Percentiles rank a stretch among this genome's conserved stretches.
phyloP scores from a whole-genome alignment of 768 basidiomycete species.

The Lactarius hatsudake region DNA sequence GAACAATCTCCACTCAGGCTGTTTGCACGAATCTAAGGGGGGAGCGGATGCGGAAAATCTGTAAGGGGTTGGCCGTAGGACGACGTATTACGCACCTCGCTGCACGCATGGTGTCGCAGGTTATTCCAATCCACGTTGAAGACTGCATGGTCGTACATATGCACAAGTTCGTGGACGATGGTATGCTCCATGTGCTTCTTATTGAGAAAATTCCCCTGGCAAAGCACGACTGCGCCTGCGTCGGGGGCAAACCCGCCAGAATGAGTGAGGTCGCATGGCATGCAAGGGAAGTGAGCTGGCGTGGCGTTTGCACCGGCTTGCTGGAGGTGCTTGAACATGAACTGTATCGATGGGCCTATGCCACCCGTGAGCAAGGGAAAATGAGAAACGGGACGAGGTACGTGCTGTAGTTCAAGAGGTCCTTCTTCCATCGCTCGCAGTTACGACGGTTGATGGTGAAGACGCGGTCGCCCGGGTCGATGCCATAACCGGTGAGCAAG shows the following conservation, averaged over 20 bases:
- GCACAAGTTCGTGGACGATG: conserved; percentile 88
- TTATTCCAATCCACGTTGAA: conserved; percentile 94
- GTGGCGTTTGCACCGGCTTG: conserved; percentile 70
- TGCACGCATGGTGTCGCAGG: conserved; percentile 92
- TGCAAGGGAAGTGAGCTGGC: conserved; percentile 72
- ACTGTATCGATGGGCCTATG: conserved; percentile 79
- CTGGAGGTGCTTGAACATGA: conserved; percentile 90
- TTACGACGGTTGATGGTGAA: conserved; percentile 39
- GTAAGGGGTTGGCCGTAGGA: conserved; percentile 12
- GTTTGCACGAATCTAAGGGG: conserved; percentile 84
- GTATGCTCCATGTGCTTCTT: conserved; percentile 92
- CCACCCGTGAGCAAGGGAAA: conserved; percentile 10
- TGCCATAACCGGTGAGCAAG: conserved; percentile 50
- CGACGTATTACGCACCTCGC: conserved; percentile 62
- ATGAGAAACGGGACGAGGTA: conserved; percentile 12
- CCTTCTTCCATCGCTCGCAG: conserved; percentile 53
- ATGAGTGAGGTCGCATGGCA: conserved; percentile 69
- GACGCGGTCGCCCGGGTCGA: conserved; percentile 43
- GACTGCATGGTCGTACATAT: conserved; percentile 93
- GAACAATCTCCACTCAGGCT: conserved; percentile 92
- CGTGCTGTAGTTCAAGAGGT: conserved; percentile 49
- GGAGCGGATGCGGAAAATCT: conserved; percentile 2
- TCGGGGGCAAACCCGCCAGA: conserved; percentile 84
- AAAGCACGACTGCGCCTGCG: conserved; percentile 77
- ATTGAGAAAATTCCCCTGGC: conserved; percentile 77